Base-by-base conservation (phyloP, 2,329 filamentous ascomycete species). In the Gliomastix tumulicola region DNA sequence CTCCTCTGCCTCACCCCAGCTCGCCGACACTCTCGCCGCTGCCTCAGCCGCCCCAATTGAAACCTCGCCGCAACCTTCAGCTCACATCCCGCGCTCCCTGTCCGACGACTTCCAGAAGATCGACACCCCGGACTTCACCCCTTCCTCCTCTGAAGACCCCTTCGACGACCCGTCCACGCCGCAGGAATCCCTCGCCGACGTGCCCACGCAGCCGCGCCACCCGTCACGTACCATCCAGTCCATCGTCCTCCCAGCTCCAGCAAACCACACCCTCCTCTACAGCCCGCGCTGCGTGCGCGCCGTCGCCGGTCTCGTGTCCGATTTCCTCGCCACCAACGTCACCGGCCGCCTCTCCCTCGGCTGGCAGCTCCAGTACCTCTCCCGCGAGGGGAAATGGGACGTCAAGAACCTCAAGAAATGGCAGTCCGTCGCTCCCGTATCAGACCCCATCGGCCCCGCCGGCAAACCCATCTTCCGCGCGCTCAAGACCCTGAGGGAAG, bases 361-460 rank as follows among this genome's bases (percentile, higher is more conserved):
- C 30, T 97, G 90, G 89, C 90, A 97, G 59, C 69, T 97, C 13
- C 84, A 90, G 49, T 83, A 92, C 50, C 76, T 97, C 18, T 87
- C 84, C 3, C 87, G 84, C 3, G 85, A 88, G 47, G 89, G 89
- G 4, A 97, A 97, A 63, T 97, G 90, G 90, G 90, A 96, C 53
- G 88, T 97, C 47, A 97, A 97, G 64, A 97, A 97, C 51, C 70
- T 96, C 10, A 79, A 76, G 41, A 97, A 97, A 55, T 97, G 90
- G 90, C 76, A 86, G 56, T 79, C 78, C 15, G 84, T 94, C 1
- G 61, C 67, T 2, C 84, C 88, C 1, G 85, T 94, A 2, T 94
- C 86, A 0, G 71, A 74, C 2, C 79, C 82, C 4, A 92, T 97
- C 41, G 85, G 75, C 4, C 59, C 51, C 6, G 21, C 34, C 7